Percentiles rank a stretch among this genome's conserved stretches.
Evolutionary conservation across 176 grass and related monocot genomes (phyloP).

Genomic region (Tillandsia leiboldiana): DNA sequence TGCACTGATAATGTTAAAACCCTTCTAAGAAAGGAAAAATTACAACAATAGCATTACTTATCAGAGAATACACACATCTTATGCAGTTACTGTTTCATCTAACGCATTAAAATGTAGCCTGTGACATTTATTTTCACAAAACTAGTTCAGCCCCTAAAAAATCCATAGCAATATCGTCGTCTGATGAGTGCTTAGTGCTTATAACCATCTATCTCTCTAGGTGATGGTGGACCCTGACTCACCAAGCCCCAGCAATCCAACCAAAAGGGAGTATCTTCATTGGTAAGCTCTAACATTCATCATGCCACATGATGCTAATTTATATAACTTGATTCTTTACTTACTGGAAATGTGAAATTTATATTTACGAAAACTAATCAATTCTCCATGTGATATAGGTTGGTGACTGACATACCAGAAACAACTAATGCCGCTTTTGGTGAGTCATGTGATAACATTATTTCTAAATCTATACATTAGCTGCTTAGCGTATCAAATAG

Average conservation of each 20-base stretch:
- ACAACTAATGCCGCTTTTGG: conserved; percentile 46
- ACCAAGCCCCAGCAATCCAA: conserved; percentile 92
- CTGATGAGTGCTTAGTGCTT: neutral
- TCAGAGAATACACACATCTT: neutral
- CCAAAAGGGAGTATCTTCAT: conserved; percentile 83
- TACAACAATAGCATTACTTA: neutral
- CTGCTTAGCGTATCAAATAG: too few species aligned
- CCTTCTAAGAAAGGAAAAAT: neutral
- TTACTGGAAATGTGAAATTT: neutral
- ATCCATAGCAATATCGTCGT: neutral
- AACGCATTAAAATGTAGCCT: neutral
- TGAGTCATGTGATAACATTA: neutral
- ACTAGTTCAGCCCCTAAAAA: neutral
- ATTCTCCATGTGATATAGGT: conserved; percentile 35
- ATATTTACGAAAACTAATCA: neutral
- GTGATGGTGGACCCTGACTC: conserved; percentile 97
- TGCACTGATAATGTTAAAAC: neutral
- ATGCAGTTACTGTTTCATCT: neutral
- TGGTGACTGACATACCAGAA: conserved; percentile 97
- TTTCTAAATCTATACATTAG: too few species aligned
- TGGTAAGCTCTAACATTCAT: conserved; percentile 44
- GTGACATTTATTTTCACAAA: neutral
- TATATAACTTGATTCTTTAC: neutral
- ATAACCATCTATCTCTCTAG: conserved; percentile 37
- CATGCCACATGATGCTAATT: neutral